Evolutionary conservation across 306 rosid genomes (phyloP).

Genomic region (Adenanthera pavonina): DNA sequence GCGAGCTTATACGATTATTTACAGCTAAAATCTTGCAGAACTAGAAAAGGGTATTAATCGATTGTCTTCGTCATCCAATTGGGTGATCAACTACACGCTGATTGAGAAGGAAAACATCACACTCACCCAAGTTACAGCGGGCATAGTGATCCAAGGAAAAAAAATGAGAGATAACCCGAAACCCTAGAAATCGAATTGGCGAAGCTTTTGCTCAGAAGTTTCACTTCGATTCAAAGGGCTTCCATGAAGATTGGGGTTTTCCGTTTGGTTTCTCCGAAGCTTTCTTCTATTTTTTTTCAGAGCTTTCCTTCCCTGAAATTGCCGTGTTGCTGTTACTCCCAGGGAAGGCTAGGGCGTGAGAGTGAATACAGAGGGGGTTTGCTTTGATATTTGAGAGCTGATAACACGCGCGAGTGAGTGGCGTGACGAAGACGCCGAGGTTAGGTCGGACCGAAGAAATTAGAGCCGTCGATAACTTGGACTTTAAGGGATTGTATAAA

Average conservation of each 20-base stretch:
- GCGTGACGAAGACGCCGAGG: slow-evolving; percentile 12
- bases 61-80: slow-evolving; percentile 44
- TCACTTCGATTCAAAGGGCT: slow-evolving; percentile 1
- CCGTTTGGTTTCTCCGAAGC: slow-evolving; percentile 30
- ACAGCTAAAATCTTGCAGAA: slow-evolving; percentile 15
- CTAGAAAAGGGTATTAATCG: slow-evolving; percentile 42
- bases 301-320: slow-evolving; percentile 33
- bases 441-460: background rate
- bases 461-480: background rate
- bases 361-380: slow-evolving; percentile 36
- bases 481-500: background rate
- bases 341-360: slow-evolving; percentile 58
- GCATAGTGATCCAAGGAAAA: slow-evolving; percentile 33
- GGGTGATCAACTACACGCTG: slow-evolving; percentile 37
- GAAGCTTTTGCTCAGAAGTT: background rate
- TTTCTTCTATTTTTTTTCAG: background rate
- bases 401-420: slow-evolving; percentile 27
- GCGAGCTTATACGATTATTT: background rate
- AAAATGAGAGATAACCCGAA: slow-evolving; percentile 36
- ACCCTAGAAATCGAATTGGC: slow-evolving; percentile 68
- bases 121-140: slow-evolving; percentile 49
- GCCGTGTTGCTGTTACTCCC: slow-evolving; percentile 31
- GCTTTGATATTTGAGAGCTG: slow-evolving; percentile 15
- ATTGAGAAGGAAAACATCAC: slow-evolving; percentile 39
- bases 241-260: slow-evolving; percentile 37